Conservation (phyloP, 306 rosid genomes). For the Lathyrus aphaca region DNA sequence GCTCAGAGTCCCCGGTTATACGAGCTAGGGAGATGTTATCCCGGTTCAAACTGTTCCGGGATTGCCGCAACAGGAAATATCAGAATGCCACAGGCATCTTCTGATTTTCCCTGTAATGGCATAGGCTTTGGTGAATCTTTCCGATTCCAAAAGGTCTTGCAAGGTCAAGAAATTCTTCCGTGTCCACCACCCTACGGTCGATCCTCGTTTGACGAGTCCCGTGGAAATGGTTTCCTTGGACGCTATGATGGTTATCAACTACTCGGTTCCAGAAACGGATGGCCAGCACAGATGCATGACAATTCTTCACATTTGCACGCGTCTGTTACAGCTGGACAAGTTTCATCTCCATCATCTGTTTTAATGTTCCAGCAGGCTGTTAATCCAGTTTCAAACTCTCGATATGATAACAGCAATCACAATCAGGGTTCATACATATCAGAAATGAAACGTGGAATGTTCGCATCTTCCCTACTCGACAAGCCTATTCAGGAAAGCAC, state of each 20-base stretch:
- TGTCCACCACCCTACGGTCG: slow-evolving; percentile 69
- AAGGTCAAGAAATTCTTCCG: slow-evolving; percentile 99
- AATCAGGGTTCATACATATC: slow-evolving; percentile 36
- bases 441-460: slow-evolving; percentile 50
- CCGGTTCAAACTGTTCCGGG: slow-evolving; percentile 62
- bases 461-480: slow-evolving; percentile 33
- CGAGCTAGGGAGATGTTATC: slow-evolving; percentile 70
- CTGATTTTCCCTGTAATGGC: slow-evolving; percentile 66
- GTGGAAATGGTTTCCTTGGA: slow-evolving; percentile 60
- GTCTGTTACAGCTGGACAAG: slow-evolving; percentile 61
- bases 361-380: slow-evolving; percentile 87
- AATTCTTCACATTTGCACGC: slow-evolving; percentile 49
- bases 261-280: slow-evolving; percentile 59
- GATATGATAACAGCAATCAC: slow-evolving; percentile 31
- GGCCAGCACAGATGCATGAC: slow-evolving; percentile 58
- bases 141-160: slow-evolving; percentile 99
- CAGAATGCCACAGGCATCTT: slow-evolving; percentile 49
- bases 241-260: slow-evolving; percentile 58
- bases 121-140: slow-evolving; percentile 79
- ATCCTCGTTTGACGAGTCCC: slow-evolving; percentile 52
- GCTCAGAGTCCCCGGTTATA: slow-evolving; percentile 55
- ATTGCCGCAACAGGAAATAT: slow-evolving; percentile 57
- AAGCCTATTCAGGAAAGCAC: slow-evolving; percentile 42
- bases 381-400: slow-evolving; percentile 52
- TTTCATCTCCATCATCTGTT: slow-evolving; percentile 94